Evolutionary conservation across 2,329 filamentous ascomycete genomes (phyloP).

Genomic region (Nemania diffusa): DNA sequence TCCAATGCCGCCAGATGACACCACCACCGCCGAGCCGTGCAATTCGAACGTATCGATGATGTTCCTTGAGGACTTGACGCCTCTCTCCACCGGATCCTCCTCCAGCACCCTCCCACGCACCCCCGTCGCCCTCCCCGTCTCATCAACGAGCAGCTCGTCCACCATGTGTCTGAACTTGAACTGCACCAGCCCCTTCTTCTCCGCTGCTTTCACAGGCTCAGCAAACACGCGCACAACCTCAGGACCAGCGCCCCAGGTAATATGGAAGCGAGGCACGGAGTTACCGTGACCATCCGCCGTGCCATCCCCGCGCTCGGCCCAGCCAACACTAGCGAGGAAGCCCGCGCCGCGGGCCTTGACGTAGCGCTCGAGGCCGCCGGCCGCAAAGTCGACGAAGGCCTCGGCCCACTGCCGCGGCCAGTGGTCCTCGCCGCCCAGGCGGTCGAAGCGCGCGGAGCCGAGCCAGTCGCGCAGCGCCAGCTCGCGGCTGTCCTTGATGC

Average conservation of each 20-base stretch:
- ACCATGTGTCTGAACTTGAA: slow-evolving; percentile 68
- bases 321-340: slow-evolving; percentile 66
- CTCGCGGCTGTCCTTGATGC: slow-evolving; percentile 67
- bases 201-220: slow-evolving; percentile 65
- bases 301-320: slow-evolving; percentile 70
- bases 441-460: slow-evolving; percentile 67
- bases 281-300: slow-evolving; percentile 68
- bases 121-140: slow-evolving; percentile 62
- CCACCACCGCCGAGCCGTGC: slow-evolving; percentile 61
- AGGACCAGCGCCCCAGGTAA: slow-evolving; percentile 70
- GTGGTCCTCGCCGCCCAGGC: slow-evolving; percentile 62
- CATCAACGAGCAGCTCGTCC: slow-evolving; percentile 66
- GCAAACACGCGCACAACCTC: slow-evolving; percentile 68
- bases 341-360: slow-evolving; percentile 63
- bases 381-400: slow-evolving; percentile 71
- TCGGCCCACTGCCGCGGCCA: slow-evolving; percentile 72
- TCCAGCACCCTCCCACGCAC: slow-evolving; percentile 65
- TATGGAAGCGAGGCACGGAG: slow-evolving; percentile 70
- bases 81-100: slow-evolving; percentile 60
- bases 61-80: slow-evolving; percentile 61
- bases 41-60: slow-evolving; percentile 64
- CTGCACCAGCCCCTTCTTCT: slow-evolving; percentile 62
- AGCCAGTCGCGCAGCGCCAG: slow-evolving; percentile 70
- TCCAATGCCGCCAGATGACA: slow-evolving; percentile 69
- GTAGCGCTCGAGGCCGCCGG: slow-evolving; percentile 68